These are phyloP conservation scores for Backusella liffmaniae DNA, from an alignment of 192 early-diverging fungal genomes.

Conservation along the genomic window DNA sequence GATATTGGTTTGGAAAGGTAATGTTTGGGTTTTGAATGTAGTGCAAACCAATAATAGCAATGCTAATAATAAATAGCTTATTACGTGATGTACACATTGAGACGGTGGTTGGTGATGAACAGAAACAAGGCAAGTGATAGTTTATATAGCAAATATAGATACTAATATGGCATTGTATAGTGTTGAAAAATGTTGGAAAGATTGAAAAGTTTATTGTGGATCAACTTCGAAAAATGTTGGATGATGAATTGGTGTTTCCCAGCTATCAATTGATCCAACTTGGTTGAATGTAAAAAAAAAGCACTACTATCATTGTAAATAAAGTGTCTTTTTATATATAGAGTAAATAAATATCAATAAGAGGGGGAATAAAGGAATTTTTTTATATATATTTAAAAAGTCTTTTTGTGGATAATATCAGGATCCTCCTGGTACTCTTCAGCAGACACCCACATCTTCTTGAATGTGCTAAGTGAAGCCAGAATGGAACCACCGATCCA, in stretches of 20 bases:
- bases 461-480: constrained; percentile 95
- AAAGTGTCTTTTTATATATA: too few relatives aligned
- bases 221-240: constrained; percentile 71
- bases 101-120: constrained; percentile 64
- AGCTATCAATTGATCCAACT: constrained; percentile 51
- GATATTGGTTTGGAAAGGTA: constrained; percentile 29
- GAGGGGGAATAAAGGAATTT: not conserved
- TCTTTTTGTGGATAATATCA: constrained; percentile 86
- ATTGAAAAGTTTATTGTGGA: constrained; percentile 78
- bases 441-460: constrained; percentile 99
- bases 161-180: constrained; percentile 27
- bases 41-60: not conserved
- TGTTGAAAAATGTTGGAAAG: constrained; percentile 82
- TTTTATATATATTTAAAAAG: constrained; percentile 45
- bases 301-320: too few relatives aligned
- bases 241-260: constrained; percentile 79
- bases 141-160: not conserved
- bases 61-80: constrained; percentile 32
- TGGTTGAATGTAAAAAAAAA: not conserved
- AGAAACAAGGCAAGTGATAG: constrained; percentile 57
- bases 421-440: constrained; percentile 98
- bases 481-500: constrained; percentile 99
- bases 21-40: not conserved
- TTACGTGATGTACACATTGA: constrained; percentile 60
- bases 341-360: too few relatives aligned